Conservation (phyloP, 352 stramenopile genomes). For the Aphanomyces stellatus region DNA sequence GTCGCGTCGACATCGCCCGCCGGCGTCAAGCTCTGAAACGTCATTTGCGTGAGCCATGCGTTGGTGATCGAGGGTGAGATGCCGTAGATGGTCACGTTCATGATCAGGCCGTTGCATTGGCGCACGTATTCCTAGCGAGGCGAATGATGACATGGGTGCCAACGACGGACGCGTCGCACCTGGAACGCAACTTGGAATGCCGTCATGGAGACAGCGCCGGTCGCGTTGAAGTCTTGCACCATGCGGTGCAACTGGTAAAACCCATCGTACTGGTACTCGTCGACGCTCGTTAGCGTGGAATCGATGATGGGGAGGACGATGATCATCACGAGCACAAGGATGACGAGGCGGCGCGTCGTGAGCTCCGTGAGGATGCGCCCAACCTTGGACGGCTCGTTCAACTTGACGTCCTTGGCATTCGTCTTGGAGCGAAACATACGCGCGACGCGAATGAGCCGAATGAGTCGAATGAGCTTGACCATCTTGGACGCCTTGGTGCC, state of each 20-base stretch:
- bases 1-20: conserved; percentile 38
- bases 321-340: conserved; percentile 84
- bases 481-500: conserved; percentile 86
- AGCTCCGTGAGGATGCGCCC: conserved; percentile 92
- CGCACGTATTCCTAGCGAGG: conserved; percentile 68
- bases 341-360: conserved; percentile 87
- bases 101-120: conserved; percentile 57
- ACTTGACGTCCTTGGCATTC: conserved; percentile 38
- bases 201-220: conserved; percentile 34
- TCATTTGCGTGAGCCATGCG: conserved; percentile 45
- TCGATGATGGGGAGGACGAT: conserved; percentile 80
- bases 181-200: conserved; percentile 52
- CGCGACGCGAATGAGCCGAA: conserved; percentile 85
- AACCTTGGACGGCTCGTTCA: conserved; percentile 88
- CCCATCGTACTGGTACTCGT: conserved; percentile 69
- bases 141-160: conserved; percentile 32
- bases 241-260: conserved; percentile 77
- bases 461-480: conserved; percentile 86
- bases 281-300: conserved; percentile 52
- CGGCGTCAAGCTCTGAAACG: conserved; percentile 40
- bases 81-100: conserved; percentile 52
- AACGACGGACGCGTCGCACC: conserved; percentile 47
- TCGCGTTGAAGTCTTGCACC: conserved; percentile 72
- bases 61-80: conserved; percentile 33
- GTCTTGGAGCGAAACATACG: conserved; percentile 75